phyloP scores from a whole-genome alignment of 805 yeast genomes.

The Candida qinlingensis region DNA sequence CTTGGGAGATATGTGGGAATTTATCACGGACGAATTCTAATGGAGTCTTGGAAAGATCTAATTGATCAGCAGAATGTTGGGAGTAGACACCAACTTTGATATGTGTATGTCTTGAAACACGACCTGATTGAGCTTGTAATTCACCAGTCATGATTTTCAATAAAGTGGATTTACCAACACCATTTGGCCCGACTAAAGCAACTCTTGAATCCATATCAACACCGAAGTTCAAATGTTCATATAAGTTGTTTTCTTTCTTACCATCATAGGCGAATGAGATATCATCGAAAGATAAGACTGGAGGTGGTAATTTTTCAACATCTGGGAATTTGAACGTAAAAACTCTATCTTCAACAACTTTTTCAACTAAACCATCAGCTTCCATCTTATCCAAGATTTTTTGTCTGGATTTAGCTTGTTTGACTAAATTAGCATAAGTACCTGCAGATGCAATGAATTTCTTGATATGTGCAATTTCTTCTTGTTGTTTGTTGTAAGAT shows the following conservation, averaged over 20 bases:
- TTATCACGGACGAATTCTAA: constrained; percentile 96
- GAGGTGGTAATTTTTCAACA: constrained; percentile 97
- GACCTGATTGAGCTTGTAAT: constrained; percentile 83
- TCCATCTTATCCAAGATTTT: constrained; percentile 99
- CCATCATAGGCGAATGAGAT: constrained; percentile 91
- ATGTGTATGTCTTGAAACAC: constrained; percentile 96
- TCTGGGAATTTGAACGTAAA: constrained; percentile 92
- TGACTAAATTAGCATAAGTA: constrained; percentile 97
- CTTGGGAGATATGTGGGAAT: constrained; percentile 86
- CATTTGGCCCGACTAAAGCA: constrained; percentile 97
- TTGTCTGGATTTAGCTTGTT: constrained; percentile 98
- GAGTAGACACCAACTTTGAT: constrained; percentile 98
- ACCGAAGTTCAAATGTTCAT: constrained; percentile 91
- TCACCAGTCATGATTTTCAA: constrained; percentile 96
- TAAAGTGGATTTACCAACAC: constrained; percentile 97
- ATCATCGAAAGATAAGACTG: constrained; percentile 93
- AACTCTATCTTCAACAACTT: constrained; percentile 89
- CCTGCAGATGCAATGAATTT: constrained; percentile 99
- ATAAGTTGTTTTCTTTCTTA: constrained; percentile 76
- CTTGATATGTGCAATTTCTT: constrained; percentile 96
- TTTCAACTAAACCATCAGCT: constrained; percentile 94
- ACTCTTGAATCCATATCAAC: constrained; percentile 99
- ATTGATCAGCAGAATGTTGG: constrained; percentile 97
- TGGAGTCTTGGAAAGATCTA: constrained; percentile 92
- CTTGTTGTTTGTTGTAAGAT: constrained; percentile 95